Conservation (phyloP, 2,329 filamentous ascomycete species). For the Bimuria novae-zelandiae region DNA sequence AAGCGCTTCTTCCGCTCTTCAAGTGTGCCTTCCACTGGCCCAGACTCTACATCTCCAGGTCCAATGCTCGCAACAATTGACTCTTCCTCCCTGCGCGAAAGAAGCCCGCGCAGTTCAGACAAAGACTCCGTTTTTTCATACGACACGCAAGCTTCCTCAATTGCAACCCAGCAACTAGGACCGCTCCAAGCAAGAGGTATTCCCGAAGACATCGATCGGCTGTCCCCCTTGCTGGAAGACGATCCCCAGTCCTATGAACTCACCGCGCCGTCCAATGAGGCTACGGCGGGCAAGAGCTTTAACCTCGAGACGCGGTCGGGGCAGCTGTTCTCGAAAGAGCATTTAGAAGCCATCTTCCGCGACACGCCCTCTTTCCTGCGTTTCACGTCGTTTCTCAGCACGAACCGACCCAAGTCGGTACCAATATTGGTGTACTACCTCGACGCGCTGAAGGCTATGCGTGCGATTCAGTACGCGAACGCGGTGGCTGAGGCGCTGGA, state of each 20-base stretch:
- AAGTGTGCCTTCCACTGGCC: conserved; percentile 11
- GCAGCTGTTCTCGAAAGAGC: conserved; percentile 67
- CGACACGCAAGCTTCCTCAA: conserved; percentile 40
- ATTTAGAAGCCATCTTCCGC: conserved; percentile 67
- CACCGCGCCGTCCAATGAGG: conserved; percentile 49
- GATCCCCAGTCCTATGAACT: conserved; percentile 61
- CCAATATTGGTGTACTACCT: conserved; percentile 73
- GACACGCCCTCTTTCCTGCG: conserved; percentile 65
- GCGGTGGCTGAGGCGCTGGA: conserved; percentile 66
- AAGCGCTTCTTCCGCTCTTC: conserved; percentile 20
- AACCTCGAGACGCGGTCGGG: conserved; percentile 69
- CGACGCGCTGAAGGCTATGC: conserved; percentile 71
- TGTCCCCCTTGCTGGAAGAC: conserved; percentile 57
- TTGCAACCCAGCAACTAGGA: conserved; percentile 40
- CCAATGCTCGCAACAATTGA: conserved; percentile 25
- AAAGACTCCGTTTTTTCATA: conserved; percentile 43
- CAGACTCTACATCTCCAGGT: background rate
- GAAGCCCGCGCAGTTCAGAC: conserved; percentile 31
- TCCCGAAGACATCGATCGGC: conserved; percentile 48
- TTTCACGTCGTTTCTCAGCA: conserved; percentile 70
- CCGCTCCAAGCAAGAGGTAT: conserved; percentile 52
- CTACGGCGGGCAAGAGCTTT: conserved; percentile 45
- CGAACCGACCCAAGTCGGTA: conserved; percentile 64
- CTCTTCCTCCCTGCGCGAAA: conserved; percentile 8
- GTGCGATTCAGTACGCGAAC: conserved; percentile 73